Evolutionary conservation across 257 asterid species (phyloP), one percentile per base, ranked within the genome.

Genomic region (Rhazya stricta): DNA sequence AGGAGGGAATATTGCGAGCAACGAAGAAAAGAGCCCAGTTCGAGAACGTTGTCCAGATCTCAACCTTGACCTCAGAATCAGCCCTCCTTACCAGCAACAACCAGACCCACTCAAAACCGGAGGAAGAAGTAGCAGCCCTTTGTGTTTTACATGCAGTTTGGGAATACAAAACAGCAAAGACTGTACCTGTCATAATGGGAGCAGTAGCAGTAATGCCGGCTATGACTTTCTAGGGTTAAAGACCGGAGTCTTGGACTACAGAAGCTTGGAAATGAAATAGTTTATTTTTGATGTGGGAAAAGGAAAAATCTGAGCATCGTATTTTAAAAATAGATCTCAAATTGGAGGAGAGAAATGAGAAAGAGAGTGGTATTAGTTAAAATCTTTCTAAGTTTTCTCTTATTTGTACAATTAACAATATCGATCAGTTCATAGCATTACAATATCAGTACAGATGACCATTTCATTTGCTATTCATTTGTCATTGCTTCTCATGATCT

Each of bases 61-160:
- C 85, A 94, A 94, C 53, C 98, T 94, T 6, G 98, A 94, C 45
- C 94, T 94, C 45, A 82, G 87, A 79, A 94, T 91, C 2, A 94
- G 98, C 79, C 97, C 97, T 8, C 98, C 98, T 13, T 73, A 54
- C 21, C 82, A 83, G 4, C 81, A 74, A 53, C 84, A 77, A 1
- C 50, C 46, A 10, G 77, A 77, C 36, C 76, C 77, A 16, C 48
- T 72, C n/a, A 79, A 56, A 45, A 82, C 81, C 36, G 86, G 79
- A 37, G 86, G 86, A 15, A 48, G 72, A n/a, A 36, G 72, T 53
- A 58, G 72, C 75, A 21, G 58, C 56, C 74, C 70, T 25, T 48
- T 82, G 80, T 89, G 95, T 82, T 89, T 89, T 77, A 77, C 85
- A 5, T 90, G 96, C 85, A 88, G 89, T 65, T 84, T 85, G 74